Evolutionary conservation across 192 early-diverging fungal species (phyloP).

Genomic region (Rhizoclosmatium globosum): DNA sequence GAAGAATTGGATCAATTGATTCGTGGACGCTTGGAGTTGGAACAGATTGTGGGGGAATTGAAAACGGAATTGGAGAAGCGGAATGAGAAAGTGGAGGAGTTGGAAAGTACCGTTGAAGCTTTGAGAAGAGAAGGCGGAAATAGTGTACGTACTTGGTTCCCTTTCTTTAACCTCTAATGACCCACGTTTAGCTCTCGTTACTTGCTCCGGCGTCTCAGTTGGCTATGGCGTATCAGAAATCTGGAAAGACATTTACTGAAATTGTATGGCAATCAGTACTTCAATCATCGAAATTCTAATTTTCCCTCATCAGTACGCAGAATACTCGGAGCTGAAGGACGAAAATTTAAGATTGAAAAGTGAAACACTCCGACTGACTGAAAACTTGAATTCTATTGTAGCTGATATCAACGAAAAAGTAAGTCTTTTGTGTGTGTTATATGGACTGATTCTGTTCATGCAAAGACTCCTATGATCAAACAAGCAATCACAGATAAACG

Average conservation of each 20-base stretch:
- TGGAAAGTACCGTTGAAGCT: constrained; percentile 7
- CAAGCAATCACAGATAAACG: constrained; percentile 35
- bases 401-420: constrained; percentile 28
- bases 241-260: constrained; percentile 41
- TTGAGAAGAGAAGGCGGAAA: background rate
- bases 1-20: background rate
- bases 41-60: background rate
- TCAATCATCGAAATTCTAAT: background rate
- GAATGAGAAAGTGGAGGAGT: constrained; percentile 26
- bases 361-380: constrained; percentile 28
- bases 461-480: constrained; percentile 39
- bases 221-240: constrained; percentile 20
- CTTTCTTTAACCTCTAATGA: background rate
- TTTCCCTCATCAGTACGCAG: constrained; percentile 26
- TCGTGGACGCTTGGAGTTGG: background rate
- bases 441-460: background rate
- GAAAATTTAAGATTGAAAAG: constrained; percentile 27
- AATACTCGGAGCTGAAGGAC: constrained; percentile 38
- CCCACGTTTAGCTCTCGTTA: constrained; percentile 17
- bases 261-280: constrained; percentile 17
- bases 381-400: constrained; percentile 31
- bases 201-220: constrained; percentile 36
- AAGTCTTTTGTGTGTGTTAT: background rate
- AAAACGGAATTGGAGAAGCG: constrained; percentile 7
- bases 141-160: background rate